Base-by-base conservation (phyloP, 1,139 yeast species). In the Pichia sp. region DNA sequence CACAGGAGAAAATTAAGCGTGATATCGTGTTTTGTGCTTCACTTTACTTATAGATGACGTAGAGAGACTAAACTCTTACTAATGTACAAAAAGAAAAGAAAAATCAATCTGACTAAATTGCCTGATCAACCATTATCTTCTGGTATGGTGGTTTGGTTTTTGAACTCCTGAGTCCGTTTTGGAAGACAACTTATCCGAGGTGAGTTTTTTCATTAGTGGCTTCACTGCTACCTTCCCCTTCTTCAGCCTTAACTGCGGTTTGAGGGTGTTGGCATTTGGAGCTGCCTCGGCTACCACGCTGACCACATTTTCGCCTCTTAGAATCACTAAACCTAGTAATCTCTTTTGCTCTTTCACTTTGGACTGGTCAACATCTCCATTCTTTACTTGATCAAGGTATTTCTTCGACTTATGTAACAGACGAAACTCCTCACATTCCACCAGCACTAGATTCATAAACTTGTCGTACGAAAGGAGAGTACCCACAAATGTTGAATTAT, bases 1-100 rank as follows among this genome's bases (percentile, higher is more conserved):
- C 98, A 0, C 99, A 93, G 70, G 99, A 93, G 66, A 80, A 82
- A 68, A 93, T 93, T 67, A 93, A 93, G 70, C 81, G 99, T 63
- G 99, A 93, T 69, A 93, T 93, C 61, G 98, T 95, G 0, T 95
- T 95, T 70, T 95, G 98, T 68, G 97, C 99, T 3, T 88, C 96
- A 55, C 77, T 95, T 58, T 93, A 95, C 68, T 74, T 93, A 28
- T 54, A 47, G 28, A 22, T 16, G 13, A 30, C 16, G 19, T n/a
- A n/a, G 34, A 43, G 9, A 31, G 47, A 26, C 13, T 44, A 25
- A 2, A 34, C 21, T 45, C 13, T 19, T 39, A 39, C 41, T 37
- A 37, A 25, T 45, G 19, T 23, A 34, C 26, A 10, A 31, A 21
- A 16, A 26, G 31, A 36, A 21, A 13, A 36, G 21, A 25, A 21